Conservation (phyloP, 495 filamentous ascomycete genomes). For the Alectoria sarmentosa region DNA sequence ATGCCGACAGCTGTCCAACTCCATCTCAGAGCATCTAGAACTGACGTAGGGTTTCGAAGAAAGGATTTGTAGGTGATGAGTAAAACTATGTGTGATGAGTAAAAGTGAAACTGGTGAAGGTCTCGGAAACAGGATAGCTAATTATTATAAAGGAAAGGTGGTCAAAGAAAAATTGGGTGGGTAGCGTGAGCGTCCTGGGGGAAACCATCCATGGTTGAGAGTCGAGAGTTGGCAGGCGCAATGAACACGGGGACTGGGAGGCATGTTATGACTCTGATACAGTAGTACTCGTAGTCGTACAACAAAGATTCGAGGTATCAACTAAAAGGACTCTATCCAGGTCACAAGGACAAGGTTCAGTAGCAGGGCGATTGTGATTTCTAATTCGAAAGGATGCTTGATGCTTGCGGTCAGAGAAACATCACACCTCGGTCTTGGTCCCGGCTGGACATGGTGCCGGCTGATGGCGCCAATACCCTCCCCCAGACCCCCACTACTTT, state of each 20-base stretch:
- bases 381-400: not conserved
- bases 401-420: not conserved
- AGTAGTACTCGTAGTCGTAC: not conserved
- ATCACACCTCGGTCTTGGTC: not conserved
- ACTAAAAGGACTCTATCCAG: too few species aligned
- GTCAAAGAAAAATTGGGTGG: not conserved
- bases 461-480: not conserved
- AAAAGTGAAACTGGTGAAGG: too few species aligned
- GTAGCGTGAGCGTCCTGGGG: not conserved
- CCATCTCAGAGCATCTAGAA: not conserved
- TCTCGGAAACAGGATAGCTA: too few species aligned
- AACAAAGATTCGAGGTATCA: too few species aligned
- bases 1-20: slow-evolving; percentile 1
- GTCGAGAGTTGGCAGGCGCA: slow-evolving; percentile 7
- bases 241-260: not conserved
- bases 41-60: not conserved
- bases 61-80: not conserved
- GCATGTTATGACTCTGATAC: not conserved
- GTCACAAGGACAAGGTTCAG: slow-evolving; percentile 12
- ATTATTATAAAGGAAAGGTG: not conserved
- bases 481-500: too few species aligned
- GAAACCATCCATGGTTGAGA: not conserved
- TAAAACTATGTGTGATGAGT: not conserved
- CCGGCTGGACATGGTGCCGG: too few species aligned
- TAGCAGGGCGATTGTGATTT: not conserved